Evolutionary conservation across 2,329 filamentous ascomycete species (phyloP).

Genomic region (Fusarium sp.): DNA sequence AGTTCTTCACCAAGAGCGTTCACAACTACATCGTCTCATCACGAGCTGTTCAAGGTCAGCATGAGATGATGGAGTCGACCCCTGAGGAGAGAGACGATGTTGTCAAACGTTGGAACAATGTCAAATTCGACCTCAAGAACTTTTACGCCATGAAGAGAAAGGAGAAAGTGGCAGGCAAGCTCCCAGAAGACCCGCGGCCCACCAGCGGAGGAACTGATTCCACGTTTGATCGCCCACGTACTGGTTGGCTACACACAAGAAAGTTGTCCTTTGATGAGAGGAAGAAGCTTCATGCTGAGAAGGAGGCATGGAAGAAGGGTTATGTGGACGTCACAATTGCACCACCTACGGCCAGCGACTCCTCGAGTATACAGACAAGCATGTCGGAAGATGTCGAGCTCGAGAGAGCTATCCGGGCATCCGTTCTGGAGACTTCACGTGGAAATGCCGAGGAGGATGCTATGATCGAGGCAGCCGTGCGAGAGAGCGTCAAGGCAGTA

Average conservation of each 20-base stretch:
- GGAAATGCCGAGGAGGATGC: slow-evolving; percentile 78
- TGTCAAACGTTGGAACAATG: slow-evolving; percentile 72
- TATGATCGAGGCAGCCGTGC: slow-evolving; percentile 78
- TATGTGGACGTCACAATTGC: slow-evolving; percentile 34
- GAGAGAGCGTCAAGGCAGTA: slow-evolving; percentile 74
- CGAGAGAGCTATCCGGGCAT: slow-evolving; percentile 77
- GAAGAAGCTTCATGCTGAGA: slow-evolving; percentile 62
- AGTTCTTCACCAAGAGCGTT: slow-evolving; percentile 76
- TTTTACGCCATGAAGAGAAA: slow-evolving; percentile 67
- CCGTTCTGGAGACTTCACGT: slow-evolving; percentile 76
- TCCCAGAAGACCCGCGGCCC: slow-evolving; percentile 36
- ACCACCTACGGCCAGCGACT: slow-evolving; percentile 21
- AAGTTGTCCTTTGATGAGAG: slow-evolving; percentile 63
- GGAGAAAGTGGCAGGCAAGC: slow-evolving; percentile 54
- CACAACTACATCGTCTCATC: slow-evolving; percentile 85
- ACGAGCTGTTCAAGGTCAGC: slow-evolving; percentile 79
- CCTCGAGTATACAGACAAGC: slow-evolving; percentile 17
- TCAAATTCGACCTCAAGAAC: slow-evolving; percentile 70
- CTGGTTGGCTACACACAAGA: slow-evolving; percentile 63
- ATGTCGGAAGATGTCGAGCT: slow-evolving; percentile 68
- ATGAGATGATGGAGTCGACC: slow-evolving; percentile 68
- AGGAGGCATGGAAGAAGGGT: slow-evolving; percentile 55
- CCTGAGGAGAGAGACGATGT: slow-evolving; percentile 73
- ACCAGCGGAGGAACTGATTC: slow-evolving; percentile 24
- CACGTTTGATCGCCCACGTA: slow-evolving; percentile 48